These are phyloP conservation scores for Phytophthora chlamydospora DNA, from an alignment of 352 stramenopile genomes.

Conservation along the genomic window DNA sequence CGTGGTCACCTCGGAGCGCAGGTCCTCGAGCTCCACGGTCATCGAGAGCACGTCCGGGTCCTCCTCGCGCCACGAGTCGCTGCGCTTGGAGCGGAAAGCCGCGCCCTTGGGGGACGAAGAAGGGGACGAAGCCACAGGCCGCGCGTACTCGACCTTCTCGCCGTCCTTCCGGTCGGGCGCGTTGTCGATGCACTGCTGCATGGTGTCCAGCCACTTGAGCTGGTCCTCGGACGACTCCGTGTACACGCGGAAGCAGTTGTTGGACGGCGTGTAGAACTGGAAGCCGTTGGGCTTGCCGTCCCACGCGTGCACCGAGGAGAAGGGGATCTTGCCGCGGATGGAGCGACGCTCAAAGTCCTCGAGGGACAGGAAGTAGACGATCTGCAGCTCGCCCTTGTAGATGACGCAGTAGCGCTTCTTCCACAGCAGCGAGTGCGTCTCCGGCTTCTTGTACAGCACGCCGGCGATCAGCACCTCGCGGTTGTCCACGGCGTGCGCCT, in stretches of 20 bases:
- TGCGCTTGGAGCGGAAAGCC: constrained; percentile 53
- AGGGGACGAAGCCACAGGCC: constrained; percentile 72
- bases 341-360: constrained; percentile 75
- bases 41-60: constrained; percentile 72
- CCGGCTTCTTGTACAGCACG: constrained; percentile 83
- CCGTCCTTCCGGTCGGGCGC: constrained; percentile 72
- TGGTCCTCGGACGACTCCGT: constrained; percentile 76
- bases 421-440: constrained; percentile 86
- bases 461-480: constrained; percentile 62
- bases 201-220: constrained; percentile 64
- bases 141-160: constrained; percentile 65
- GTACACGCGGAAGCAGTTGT: constrained; percentile 89
- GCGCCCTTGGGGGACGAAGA: constrained; percentile 58
- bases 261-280: constrained; percentile 86
- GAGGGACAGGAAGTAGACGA: constrained; percentile 80
- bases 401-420: constrained; percentile 90
- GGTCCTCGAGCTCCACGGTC: constrained; percentile 72
- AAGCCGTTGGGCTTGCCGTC: constrained; percentile 88
- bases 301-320: constrained; percentile 81
- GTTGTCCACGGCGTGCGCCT: constrained; percentile 48
- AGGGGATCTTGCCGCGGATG: constrained; percentile 86
- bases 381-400: constrained; percentile 70
- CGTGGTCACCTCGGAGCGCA: constrained; percentile 73
- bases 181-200: constrained; percentile 75
- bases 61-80: constrained; percentile 83